Conservation (phyloP, 768 basidiomycete genomes). For the Rickenella mellea region DNA sequence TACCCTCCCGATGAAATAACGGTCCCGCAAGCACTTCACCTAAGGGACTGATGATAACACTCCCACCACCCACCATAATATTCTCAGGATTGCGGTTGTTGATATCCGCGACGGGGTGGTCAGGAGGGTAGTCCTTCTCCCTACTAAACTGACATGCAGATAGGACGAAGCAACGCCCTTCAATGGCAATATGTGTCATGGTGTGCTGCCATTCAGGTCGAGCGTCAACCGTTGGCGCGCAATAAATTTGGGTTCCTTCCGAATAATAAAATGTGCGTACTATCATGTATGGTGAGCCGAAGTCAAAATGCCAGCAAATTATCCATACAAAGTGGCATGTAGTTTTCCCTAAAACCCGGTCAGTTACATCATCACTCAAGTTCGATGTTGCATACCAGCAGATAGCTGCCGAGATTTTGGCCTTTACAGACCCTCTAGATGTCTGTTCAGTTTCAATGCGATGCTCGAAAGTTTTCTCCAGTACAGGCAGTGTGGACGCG, state of each 20-base stretch:
- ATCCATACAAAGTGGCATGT: conserved; percentile 50
- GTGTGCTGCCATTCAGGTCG: conserved; percentile 46
- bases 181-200: conserved; percentile 56
- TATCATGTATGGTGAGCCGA: conserved; percentile 11
- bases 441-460: conserved; percentile 8
- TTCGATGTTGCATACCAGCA: conserved; percentile 37
- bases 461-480: conserved; percentile 28
- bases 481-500: conserved; percentile 40
- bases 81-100: conserved; percentile 31
- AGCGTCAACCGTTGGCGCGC: conserved; percentile 57
- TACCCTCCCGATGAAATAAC: conserved; percentile 38
- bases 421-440: too few relatives aligned
- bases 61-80: conserved; percentile 53
- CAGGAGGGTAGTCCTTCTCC: conserved; percentile 42
- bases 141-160: conserved; percentile 51
- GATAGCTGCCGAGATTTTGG: conserved; percentile 46
- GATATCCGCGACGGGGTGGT: conserved; percentile 32
- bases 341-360: conserved; percentile 49
- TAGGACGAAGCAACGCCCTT: conserved; percentile 63
- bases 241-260: conserved; percentile 49
- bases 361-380: neutral
- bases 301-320: neutral
- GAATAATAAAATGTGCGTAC: conserved; percentile 54
- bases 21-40: conserved; percentile 55
- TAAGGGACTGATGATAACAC: conserved; percentile 48